A percentile compares a stretch with the other conserved stretches of the same genome.
Conservation (phyloP, 352 stramenopile species). For the Paralagenidium karlingii region DNA sequence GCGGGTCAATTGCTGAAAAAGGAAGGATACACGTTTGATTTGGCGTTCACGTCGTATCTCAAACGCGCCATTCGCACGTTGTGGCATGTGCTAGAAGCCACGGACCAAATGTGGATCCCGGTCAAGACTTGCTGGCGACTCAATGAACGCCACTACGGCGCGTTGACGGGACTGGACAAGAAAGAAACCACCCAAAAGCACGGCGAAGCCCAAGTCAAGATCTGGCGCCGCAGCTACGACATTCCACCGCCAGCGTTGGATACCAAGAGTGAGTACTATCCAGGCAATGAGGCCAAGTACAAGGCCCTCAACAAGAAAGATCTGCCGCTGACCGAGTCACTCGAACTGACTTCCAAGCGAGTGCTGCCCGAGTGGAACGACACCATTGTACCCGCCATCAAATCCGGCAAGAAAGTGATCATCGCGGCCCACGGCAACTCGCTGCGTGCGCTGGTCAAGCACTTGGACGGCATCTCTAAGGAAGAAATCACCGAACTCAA, state of each 20-base stretch:
- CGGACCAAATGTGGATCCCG: constrained; percentile 91
- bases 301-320: constrained; percentile 66
- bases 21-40: constrained; percentile 90
- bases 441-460: constrained; percentile 87
- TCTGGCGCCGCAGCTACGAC: constrained; percentile 97
- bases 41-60: constrained; percentile 92
- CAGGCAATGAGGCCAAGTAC: constrained; percentile 88
- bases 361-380: constrained; percentile 86
- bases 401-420: constrained; percentile 90
- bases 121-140: constrained; percentile 90
- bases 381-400: constrained; percentile 87
- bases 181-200: constrained; percentile 84
- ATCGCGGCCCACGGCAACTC: constrained; percentile 93
- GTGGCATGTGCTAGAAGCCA: constrained; percentile 91
- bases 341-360: constrained; percentile 89
- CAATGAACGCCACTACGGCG: constrained; percentile 87
- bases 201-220: constrained; percentile 86
- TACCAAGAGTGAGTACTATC: constrained; percentile 87
- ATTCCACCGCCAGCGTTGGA: constrained; percentile 91
- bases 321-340: constrained; percentile 87
- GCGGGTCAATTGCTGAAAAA: constrained; percentile 84
- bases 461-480: constrained; percentile 88
- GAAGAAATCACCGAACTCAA: constrained; percentile 91
- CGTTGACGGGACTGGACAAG: constrained; percentile 87
- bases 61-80: constrained; percentile 91